Percentiles rank a stretch among this genome's conserved stretches.
These are phyloP conservation scores for Leptographium procerum DNA, from an alignment of 2,329 filamentous ascomycete species.

Conservation along the genomic window DNA sequence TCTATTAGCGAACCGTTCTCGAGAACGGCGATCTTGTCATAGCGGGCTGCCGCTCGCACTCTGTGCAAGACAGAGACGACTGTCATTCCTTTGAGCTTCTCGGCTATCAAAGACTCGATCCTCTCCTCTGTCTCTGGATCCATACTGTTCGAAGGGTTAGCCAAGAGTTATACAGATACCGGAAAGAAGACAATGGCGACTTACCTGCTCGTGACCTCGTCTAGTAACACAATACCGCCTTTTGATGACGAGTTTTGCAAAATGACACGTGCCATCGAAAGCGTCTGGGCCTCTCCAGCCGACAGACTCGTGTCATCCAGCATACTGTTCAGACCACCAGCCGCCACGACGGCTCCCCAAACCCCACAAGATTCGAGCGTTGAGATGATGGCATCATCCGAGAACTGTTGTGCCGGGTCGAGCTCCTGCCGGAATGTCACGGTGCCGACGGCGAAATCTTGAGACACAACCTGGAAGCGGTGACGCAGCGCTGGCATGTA, in stretches of 20 bases:
- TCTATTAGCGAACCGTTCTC: neutral
- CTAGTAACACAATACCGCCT: neutral
- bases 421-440: slow-evolving; percentile 37
- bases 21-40: neutral
- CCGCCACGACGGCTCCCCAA: neutral
- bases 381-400: neutral
- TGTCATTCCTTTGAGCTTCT: neutral
- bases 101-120: neutral
- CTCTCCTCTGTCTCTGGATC: neutral
- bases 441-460: slow-evolving; percentile 37
- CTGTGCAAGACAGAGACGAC: neutral
- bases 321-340: neutral
- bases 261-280: neutral
- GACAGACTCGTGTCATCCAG: neutral
- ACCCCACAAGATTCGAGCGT: neutral
- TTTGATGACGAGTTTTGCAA: neutral
- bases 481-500: slow-evolving; percentile 16
- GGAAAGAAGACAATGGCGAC: neutral
- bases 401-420: slow-evolving; percentile 13
- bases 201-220: neutral
- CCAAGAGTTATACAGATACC: neutral
- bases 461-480: slow-evolving; percentile 31
- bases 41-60: neutral
- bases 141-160: neutral
- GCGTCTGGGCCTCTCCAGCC: neutral